A percentile compares a stretch with the other conserved stretches of the same genome.
phyloP scores from a whole-genome alignment of 2,329 filamentous ascomycete species.

The Ceratocystis eucalypticola region DNA sequence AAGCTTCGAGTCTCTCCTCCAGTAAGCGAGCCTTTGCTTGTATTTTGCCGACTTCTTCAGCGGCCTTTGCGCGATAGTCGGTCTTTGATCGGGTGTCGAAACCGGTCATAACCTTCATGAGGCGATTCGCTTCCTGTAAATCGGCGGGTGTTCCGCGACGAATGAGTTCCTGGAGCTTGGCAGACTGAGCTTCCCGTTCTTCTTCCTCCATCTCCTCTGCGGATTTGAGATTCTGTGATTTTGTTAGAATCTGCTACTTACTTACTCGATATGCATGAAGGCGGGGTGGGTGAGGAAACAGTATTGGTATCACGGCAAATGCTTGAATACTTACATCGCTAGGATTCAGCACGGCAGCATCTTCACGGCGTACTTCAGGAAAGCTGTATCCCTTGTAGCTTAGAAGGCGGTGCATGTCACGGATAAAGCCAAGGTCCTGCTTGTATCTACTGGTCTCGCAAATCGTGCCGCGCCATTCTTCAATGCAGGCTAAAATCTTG shows the following conservation, averaged over 20 bases:
- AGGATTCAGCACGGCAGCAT: slow-evolving; percentile 91
- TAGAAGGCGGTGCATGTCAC: slow-evolving; percentile 91
- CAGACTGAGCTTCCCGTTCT: slow-evolving; percentile 84
- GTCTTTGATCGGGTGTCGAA: slow-evolving; percentile 93
- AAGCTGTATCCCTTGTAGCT: slow-evolving; percentile 97
- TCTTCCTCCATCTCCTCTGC: slow-evolving; percentile 98
- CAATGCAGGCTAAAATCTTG: slow-evolving; percentile 88
- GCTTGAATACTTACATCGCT: slow-evolving; percentile 58
- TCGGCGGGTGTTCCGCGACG: slow-evolving; percentile 83
- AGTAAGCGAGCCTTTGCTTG: slow-evolving; percentile 88
- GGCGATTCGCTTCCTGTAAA: slow-evolving; percentile 85
- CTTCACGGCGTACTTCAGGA: slow-evolving; percentile 79
- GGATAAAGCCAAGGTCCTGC: slow-evolving; percentile 88
- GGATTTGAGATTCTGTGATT: slow-evolving; percentile 69
- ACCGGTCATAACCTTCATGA: slow-evolving; percentile 99
- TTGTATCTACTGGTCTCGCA: slow-evolving; percentile 97
- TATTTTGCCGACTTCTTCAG: slow-evolving; percentile 85
- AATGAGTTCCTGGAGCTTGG: slow-evolving; percentile 96
- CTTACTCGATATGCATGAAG: not conserved
- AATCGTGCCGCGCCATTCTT: slow-evolving; percentile 97
- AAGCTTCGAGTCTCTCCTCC: slow-evolving; percentile 81
- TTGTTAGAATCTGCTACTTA: slow-evolving; percentile 1
- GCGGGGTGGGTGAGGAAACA: not conserved
- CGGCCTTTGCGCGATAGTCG: slow-evolving; percentile 93
- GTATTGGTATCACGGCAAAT: slow-evolving; percentile 21